Percentiles rank a stretch among this genome's conserved stretches.
These are phyloP conservation scores for Alternaria arborescens DNA, from an alignment of 2,329 filamentous ascomycete genomes.

Conservation along the genomic window DNA sequence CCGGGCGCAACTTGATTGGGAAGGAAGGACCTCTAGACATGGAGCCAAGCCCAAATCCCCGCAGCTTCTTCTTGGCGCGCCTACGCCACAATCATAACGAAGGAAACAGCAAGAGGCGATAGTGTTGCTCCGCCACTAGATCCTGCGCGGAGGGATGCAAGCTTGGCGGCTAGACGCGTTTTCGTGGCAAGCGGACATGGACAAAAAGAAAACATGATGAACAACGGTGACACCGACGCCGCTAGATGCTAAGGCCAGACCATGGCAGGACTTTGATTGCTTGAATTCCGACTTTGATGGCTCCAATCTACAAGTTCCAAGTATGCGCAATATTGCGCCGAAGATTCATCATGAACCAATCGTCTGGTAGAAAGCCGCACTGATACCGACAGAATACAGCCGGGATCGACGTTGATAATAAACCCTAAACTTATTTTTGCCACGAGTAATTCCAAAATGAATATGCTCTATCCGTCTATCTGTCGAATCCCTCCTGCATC, in stretches of 20 bases:
- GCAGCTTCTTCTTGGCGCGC: constrained; percentile 24
- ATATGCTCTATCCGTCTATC: neutral
- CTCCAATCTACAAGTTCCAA: neutral
- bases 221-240: neutral
- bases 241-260: neutral
- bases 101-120: constrained; percentile 6
- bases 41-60: constrained; percentile 19
- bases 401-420: neutral
- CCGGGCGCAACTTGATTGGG: constrained; percentile 35
- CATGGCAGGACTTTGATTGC: neutral
- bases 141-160: neutral
- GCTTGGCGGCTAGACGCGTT: neutral
- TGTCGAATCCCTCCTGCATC: constrained; percentile 33
- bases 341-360: neutral
- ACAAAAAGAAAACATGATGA: neutral
- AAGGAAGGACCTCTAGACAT: constrained; percentile 32
- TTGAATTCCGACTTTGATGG: neutral
- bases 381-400: neutral
- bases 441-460: neutral
- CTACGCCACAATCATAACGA: constrained; percentile 26
- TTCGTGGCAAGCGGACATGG: neutral
- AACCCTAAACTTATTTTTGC: neutral
- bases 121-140: constrained; percentile 6
- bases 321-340: neutral
- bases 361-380: neutral